phyloP scores from a whole-genome alignment of 2,329 filamentous ascomycete species.

The Sporothrix inflata region DNA sequence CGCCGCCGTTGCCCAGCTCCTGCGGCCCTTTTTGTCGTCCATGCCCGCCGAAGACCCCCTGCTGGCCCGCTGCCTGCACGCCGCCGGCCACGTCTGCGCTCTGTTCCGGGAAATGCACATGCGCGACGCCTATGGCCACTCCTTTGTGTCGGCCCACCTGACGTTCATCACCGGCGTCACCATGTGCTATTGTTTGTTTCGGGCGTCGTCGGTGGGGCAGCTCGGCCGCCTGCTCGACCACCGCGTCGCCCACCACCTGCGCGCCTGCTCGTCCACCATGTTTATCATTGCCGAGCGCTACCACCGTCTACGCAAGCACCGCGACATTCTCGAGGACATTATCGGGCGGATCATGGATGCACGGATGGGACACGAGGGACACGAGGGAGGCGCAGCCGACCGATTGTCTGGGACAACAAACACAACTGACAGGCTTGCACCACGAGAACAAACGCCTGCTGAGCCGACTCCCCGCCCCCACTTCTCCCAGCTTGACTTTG shows the following conservation, averaged over 20 bases:
- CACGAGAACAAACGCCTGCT: no score
- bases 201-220: constrained; percentile 39
- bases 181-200: constrained; percentile 44
- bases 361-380: not conserved
- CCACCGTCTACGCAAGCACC: constrained; percentile 51
- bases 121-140: constrained; percentile 46
- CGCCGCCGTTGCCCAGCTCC: constrained; percentile 52
- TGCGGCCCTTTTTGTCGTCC: constrained; percentile 55
- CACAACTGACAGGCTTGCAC: no score
- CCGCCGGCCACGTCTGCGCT: constrained; percentile 48
- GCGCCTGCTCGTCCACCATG: constrained; percentile 52
- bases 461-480: not conserved
- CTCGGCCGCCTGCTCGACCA: constrained; percentile 48
- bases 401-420: not conserved
- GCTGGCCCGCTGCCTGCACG: constrained; percentile 48
- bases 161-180: constrained; percentile 50
- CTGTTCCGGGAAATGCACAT: constrained; percentile 47
- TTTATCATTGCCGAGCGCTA: constrained; percentile 54
- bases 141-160: constrained; percentile 48
- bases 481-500: constrained; percentile 22
- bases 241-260: constrained; percentile 51
- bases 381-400: not conserved
- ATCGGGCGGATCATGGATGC: constrained; percentile 50
- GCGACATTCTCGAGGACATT: constrained; percentile 52
- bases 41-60: constrained; percentile 50